phyloP scores from a whole-genome alignment of 495 filamentous ascomycete genomes.

The Cenococcum geophilum region DNA sequence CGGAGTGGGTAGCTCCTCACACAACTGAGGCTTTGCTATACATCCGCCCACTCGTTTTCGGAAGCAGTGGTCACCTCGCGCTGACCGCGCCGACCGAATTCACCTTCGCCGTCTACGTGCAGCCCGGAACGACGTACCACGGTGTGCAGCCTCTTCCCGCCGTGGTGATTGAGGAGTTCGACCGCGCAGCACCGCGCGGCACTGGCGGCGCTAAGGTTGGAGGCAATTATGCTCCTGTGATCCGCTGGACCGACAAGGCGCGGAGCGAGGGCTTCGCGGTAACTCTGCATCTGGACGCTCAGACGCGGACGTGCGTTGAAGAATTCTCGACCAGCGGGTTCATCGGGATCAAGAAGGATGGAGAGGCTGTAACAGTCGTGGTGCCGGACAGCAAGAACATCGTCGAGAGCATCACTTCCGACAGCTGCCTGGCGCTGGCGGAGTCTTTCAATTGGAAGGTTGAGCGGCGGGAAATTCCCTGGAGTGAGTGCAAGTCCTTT shows the following conservation, averaged over 20 bases:
- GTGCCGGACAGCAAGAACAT: constrained; percentile 40
- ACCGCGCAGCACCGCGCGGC: constrained; percentile 50
- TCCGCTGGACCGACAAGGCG: constrained; percentile 41
- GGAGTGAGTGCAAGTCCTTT: constrained; percentile 21
- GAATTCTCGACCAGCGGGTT: constrained; percentile 48
- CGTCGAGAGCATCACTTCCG: constrained; percentile 35
- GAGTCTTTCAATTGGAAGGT: constrained; percentile 35
- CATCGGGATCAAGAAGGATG: constrained; percentile 38
- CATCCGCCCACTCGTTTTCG: constrained; percentile 44
- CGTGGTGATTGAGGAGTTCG: constrained; percentile 51
- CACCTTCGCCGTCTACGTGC: constrained; percentile 42
- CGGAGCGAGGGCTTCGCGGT: constrained; percentile 42
- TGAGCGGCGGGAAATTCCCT: constrained; percentile 28
- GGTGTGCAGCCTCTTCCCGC: constrained; percentile 39
- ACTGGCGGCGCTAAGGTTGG: constrained; percentile 53
- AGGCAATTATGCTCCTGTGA: constrained; percentile 55
- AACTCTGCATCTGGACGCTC: constrained; percentile 46
- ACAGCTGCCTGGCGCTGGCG: constrained; percentile 32
- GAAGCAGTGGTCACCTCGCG: constrained; percentile 35
- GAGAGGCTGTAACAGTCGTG: constrained; percentile 30
- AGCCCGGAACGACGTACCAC: constrained; percentile 40
- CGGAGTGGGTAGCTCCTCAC: constrained; percentile 44
- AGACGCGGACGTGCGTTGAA: constrained; percentile 42
- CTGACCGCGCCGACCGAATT: constrained; percentile 38
- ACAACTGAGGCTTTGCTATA: constrained; percentile 41